Evolutionary conservation across 2,329 filamentous ascomycete species (phyloP), one percentile per base, ranked within the genome.

Genomic region (Stachybotrys elegans): DNA sequence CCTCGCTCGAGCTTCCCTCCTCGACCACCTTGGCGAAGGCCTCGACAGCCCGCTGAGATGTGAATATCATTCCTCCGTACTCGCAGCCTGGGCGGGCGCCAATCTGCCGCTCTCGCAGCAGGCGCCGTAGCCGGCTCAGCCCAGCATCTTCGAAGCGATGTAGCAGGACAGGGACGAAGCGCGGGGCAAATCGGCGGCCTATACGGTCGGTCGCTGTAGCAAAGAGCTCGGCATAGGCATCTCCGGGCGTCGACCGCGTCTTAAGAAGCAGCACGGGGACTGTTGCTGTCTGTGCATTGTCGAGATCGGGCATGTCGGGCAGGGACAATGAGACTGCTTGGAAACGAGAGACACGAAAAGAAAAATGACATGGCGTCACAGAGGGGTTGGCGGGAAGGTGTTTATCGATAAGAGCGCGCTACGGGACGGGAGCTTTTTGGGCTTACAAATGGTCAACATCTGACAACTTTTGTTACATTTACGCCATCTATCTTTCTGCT

Each of bases 31-130:
- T 69, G 4, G 78, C 68, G 56, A 93, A 89, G 0, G 84, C 86
- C 60, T 93, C 88, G 3, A 93, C 88, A 1, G 88, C 86, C 40
- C 88, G 77, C 61, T 93, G 88, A 7, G 86, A 91, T 2, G 88
- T 93, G 58, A 93, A 92, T 40, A 93, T 83, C 46, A 92, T 67
- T n/a, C 86, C 88, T 5, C 86, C 86, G 57, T 88, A 92, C 13
- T 66, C 54, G 32, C 62, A 61, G 3, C 59, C 65, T 1, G 56
- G 32, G 1, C 41, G 42, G n/a, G 47, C 48, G 37, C 68, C 67
- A 47, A 83, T 73, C 14, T 57, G 51, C 20, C 59, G 64, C 2
- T 57, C 51, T 9, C 54, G 57, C 9, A 91, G 71, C 14, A 81
- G 58, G 4, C 62, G 56, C 22, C 69, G 69, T 19, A 90, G 65